Evolutionary conservation across 345 rosid genomes (phyloP).

Genomic region (Cardamine resedifolia): DNA sequence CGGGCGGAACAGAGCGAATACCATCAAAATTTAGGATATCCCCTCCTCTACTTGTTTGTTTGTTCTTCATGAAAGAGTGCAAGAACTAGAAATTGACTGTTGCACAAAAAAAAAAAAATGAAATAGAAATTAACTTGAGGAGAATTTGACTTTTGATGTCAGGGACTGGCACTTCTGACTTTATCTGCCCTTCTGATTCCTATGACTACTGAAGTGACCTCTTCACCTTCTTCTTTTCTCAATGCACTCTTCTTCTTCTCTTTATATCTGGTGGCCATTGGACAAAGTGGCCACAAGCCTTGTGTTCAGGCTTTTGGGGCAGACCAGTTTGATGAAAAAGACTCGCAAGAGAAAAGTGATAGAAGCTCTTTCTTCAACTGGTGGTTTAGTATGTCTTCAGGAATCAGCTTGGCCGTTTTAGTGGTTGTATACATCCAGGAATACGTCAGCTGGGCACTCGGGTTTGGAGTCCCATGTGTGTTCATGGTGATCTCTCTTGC

Average conservation of each 20-base stretch:
- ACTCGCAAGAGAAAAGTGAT: constrained; percentile 44
- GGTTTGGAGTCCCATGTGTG: constrained; percentile 64
- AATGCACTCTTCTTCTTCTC: constrained; percentile 59
- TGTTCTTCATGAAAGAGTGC: no score
- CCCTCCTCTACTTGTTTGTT: no score
- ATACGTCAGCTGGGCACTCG: constrained; percentile 64
- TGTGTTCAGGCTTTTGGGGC: constrained; percentile 90
- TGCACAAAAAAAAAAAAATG: no score
- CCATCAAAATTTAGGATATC: no score
- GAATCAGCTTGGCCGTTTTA: constrained; percentile 37
- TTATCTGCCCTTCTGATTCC: constrained; percentile 54
- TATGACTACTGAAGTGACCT: not conserved
- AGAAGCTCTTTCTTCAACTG: constrained; percentile 81
- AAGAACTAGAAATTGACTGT: no score
- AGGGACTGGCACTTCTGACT: constrained; percentile 43
- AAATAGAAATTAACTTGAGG: no score
- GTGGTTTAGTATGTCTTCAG: constrained; percentile 61
- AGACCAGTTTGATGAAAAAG: constrained; percentile 66
- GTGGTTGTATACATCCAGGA: constrained; percentile 63
- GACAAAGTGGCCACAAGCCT: constrained; percentile 78
- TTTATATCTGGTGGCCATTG: constrained; percentile 59
- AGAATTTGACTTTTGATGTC: not conserved
- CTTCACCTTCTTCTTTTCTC: constrained; percentile 42
- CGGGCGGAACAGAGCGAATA: no score
- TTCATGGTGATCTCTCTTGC: constrained; percentile 52